These are phyloP conservation scores for Elsinoe ampelina DNA, from an alignment of 2,329 filamentous ascomycete species.

Conservation along the genomic window DNA sequence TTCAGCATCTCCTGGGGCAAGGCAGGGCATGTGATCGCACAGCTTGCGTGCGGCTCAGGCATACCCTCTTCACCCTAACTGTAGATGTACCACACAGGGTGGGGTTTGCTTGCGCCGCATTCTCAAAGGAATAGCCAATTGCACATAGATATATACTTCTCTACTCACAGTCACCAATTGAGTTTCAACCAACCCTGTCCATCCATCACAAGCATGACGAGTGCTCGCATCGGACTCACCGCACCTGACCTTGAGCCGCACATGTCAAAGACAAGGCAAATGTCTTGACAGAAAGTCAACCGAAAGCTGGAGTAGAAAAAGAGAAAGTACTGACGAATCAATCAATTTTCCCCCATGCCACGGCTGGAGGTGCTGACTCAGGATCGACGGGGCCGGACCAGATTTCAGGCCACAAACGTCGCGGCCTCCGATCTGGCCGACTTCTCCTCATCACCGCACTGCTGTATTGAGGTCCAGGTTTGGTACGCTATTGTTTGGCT, in stretches of 20 bases:
- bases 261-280: neutral
- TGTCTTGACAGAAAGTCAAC: neutral
- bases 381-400: neutral
- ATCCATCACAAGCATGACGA: neutral
- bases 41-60: constrained; percentile 2
- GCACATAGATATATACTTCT: constrained; percentile 1
- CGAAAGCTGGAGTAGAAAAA: neutral
- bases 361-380: neutral
- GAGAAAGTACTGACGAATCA: neutral
- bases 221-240: neutral
- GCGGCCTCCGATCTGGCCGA: neutral
- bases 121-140: neutral
- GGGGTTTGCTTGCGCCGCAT: neutral
- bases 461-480: neutral
- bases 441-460: neutral
- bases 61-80: neutral
- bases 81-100: constrained; percentile 3
- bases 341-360: neutral
- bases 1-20: neutral
- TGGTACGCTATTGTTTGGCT: neutral
- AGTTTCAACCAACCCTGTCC: neutral
- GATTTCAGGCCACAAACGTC: neutral
- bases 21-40: neutral
- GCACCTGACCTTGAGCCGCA: neutral
- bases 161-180: neutral